Conservation (phyloP, 2,329 filamentous ascomycete genomes). For the Aspergillus tamarii region DNA sequence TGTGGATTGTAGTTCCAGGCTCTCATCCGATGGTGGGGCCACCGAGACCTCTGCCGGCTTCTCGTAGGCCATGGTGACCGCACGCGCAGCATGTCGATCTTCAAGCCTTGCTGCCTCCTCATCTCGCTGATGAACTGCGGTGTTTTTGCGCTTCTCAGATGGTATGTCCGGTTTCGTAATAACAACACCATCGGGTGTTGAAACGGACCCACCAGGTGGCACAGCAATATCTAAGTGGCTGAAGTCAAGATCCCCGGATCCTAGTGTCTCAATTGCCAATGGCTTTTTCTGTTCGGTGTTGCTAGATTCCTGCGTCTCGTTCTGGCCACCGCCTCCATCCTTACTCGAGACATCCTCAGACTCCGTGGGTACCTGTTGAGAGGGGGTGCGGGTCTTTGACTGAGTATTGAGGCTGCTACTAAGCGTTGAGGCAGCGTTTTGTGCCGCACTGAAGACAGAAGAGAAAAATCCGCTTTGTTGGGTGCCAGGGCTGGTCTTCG, state of each 20-base stretch:
- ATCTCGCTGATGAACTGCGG: conserved; percentile 46
- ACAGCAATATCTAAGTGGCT: conserved; percentile 77
- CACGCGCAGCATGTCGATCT: conserved; percentile 61
- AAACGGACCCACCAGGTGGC: conserved; percentile 37
- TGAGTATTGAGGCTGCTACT: conserved; percentile 63
- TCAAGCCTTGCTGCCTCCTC: conserved; percentile 60
- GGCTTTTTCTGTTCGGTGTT: conserved; percentile 61
- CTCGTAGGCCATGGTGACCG: conserved; percentile 64
- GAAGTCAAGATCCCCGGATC: conserved; percentile 83
- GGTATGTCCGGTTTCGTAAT: conserved; percentile 39
- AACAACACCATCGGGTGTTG: conserved; percentile 42
- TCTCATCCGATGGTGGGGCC: conserved; percentile 45
- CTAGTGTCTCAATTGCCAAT: conserved; percentile 83
- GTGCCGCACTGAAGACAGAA: conserved; percentile 86
- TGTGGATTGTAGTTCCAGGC: conserved; percentile 33
- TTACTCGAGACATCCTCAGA: conserved; percentile 33
- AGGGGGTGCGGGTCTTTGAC: conserved; percentile 45
- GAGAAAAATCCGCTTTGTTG: conserved; percentile 78
- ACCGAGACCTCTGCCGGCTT: conserved; percentile 43
- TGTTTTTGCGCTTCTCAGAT: conserved; percentile 39
- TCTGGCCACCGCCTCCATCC: conserved; percentile 30
- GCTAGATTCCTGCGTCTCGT: conserved; percentile 21
- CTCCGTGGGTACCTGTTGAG: conserved; percentile 34
- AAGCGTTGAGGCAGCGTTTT: conserved; percentile 85
- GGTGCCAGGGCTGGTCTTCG: conserved; percentile 61